Percentiles rank a stretch among this genome's conserved stretches.
phyloP scores from a whole-genome alignment of 1,284 basidiomycete genomes.

The Tylopilus orsonianus region DNA sequence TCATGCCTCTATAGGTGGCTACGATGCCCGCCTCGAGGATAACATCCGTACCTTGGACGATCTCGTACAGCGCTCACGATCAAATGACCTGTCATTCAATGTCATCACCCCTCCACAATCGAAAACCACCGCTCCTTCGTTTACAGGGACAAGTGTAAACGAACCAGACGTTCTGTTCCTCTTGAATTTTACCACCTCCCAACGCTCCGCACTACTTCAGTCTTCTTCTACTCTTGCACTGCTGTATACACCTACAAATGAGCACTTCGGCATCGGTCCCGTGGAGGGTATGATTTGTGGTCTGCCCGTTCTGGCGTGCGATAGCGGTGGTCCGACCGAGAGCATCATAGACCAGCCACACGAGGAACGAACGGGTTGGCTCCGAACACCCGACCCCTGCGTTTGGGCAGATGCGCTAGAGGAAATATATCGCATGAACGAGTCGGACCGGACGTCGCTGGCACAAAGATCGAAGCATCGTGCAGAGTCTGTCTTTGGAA shows the following conservation, averaged over 20 bases:
- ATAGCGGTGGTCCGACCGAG: constrained; percentile 92
- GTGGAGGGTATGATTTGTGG: constrained; percentile 95
- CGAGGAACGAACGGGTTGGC: constrained; percentile 56
- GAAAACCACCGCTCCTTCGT: constrained; percentile 38
- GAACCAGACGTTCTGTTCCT: constrained; percentile 77
- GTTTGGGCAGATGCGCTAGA: constrained; percentile 71
- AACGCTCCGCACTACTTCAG: constrained; percentile 76
- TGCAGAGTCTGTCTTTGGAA: constrained; percentile 57
- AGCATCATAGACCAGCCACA: constrained; percentile 66
- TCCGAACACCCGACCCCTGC: constrained; percentile 58
- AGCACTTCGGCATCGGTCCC: constrained; percentile 97
- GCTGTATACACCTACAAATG: constrained; percentile 92
- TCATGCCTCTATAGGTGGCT: constrained; percentile 54
- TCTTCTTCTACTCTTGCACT: constrained; percentile 67
- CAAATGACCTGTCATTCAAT: constrained; percentile 51
- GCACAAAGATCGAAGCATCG: constrained; percentile 55
- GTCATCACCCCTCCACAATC: constrained; percentile 47
- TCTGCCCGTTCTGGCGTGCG: constrained; percentile 85
- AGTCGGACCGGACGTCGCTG: constrained; percentile 48
- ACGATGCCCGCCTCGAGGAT: constrained; percentile 69
- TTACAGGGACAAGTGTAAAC: constrained; percentile 32
- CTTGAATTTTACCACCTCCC: constrained; percentile 80
- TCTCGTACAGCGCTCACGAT: constrained; percentile 59
- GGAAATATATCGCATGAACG: constrained; percentile 57
- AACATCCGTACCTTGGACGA: constrained; percentile 63